Conservation (phyloP, 192 early-diverging fungal species). For the Backusella sp. region DNA sequence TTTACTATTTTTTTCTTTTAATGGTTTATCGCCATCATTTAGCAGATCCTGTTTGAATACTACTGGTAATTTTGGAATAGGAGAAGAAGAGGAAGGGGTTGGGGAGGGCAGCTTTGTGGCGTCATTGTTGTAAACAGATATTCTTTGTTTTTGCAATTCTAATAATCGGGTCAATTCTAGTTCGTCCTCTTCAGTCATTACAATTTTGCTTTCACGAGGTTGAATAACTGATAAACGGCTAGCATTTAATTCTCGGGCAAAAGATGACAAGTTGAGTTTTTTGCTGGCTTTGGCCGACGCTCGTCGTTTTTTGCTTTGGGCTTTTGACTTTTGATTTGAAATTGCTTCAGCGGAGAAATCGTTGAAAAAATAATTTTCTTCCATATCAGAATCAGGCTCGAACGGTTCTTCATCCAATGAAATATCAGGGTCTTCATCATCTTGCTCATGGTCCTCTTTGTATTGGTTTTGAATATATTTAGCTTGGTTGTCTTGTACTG, state of each 20-base stretch:
- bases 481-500: not conserved
- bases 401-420: not conserved
- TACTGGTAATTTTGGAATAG: not conserved
- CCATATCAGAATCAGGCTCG: conserved; percentile 16
- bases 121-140: not conserved
- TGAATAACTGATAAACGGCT: conserved; percentile 26
- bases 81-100: not conserved
- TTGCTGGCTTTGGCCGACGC: not conserved
- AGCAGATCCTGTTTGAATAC: not conserved
- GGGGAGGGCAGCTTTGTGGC: not conserved
- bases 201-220: conserved; percentile 12
- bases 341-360: conserved; percentile 20
- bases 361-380: conserved; percentile 31
- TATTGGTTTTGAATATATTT: not conserved
- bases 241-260: conserved; percentile 26
- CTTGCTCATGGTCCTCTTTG: not conserved
- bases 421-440: not conserved
- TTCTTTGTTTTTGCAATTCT: conserved; percentile 8
- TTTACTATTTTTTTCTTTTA: not conserved
- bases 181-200: conserved; percentile 26
- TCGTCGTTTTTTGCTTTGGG: not conserved
- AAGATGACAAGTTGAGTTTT: conserved; percentile 20
- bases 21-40: not conserved
- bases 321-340: not conserved
- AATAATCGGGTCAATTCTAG: conserved; percentile 15